Evolutionary conservation across 495 filamentous ascomycete species (phyloP).

Genomic region (Cladorrhinum samala): DNA sequence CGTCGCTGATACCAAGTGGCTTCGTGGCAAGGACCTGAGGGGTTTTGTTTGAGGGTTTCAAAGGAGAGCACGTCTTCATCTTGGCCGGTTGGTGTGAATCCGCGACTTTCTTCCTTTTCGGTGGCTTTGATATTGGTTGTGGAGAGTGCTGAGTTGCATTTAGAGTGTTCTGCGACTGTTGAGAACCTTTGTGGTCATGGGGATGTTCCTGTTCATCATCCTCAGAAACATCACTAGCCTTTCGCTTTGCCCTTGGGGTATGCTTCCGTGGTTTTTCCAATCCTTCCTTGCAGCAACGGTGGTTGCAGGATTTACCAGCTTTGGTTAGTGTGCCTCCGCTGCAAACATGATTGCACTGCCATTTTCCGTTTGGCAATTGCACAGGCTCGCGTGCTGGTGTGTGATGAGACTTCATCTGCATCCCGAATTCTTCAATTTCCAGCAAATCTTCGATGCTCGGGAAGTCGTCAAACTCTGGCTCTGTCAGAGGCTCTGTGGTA

Average conservation of each 20-base stretch:
- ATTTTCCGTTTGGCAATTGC: conserved; percentile 74
- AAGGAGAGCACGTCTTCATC: neutral
- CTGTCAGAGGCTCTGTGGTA: conserved; percentile 1
- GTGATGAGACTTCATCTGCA: conserved; percentile 17
- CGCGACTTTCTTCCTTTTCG: neutral
- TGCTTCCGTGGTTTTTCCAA: conserved; percentile 68
- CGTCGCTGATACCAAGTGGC: neutral
- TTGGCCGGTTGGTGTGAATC: neutral
- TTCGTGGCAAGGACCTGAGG: conserved; percentile 1
- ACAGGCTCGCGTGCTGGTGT: conserved; percentile 35
- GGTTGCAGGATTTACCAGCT: conserved; percentile 44
- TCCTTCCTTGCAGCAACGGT: conserved; percentile 85
- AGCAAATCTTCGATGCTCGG: conserved; percentile 29
- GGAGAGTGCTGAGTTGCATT: neutral
- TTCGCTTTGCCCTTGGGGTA: conserved; percentile 18
- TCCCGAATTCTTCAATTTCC: conserved; percentile 1
- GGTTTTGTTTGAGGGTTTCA: neutral
- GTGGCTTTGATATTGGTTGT: too few relatives aligned
- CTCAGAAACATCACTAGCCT: neutral
- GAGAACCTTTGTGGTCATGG: neutral
- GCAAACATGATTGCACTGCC: conserved; percentile 78
- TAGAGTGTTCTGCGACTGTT: neutral
- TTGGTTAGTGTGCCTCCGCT: conserved; percentile 62
- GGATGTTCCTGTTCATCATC: neutral
- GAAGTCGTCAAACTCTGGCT: conserved; percentile 24